phyloP scores from a whole-genome alignment of 2,329 filamentous ascomycete genomes.

The Stagonosporopsis rhizophila region DNA sequence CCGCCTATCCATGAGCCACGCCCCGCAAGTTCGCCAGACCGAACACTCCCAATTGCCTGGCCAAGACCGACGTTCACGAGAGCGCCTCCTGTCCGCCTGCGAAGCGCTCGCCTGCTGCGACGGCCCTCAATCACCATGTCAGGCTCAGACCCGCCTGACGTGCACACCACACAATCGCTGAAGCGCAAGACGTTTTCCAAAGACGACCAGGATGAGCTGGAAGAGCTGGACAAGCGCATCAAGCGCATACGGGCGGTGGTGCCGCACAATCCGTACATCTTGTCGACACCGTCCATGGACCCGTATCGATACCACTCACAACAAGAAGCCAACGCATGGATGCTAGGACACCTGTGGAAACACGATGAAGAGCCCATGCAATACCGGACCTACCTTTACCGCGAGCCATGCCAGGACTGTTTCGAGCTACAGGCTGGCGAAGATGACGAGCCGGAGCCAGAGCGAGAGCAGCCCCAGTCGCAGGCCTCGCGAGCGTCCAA shows the following conservation, averaged over 20 bases:
- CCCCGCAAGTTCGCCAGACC: conserved; percentile 15
- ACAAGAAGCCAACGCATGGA: conserved; percentile 52
- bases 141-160: conserved; percentile 36
- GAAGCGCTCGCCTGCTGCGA: background rate
- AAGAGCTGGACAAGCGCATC: conserved; percentile 50
- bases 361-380: conserved; percentile 65
- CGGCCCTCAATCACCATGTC: conserved; percentile 37
- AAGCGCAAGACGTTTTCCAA: conserved; percentile 38
- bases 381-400: conserved; percentile 68
- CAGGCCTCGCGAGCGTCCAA: conserved; percentile 34
- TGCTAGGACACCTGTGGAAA: conserved; percentile 60
- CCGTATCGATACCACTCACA: conserved; percentile 54
- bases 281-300: conserved; percentile 56
- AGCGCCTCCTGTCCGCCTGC: background rate
- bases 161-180: conserved; percentile 34
- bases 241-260: conserved; percentile 53
- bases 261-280: conserved; percentile 55
- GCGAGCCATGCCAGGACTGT: conserved; percentile 60
- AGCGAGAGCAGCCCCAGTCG: conserved; percentile 49
- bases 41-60: background rate
- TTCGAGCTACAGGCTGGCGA: conserved; percentile 60
- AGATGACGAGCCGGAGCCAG: conserved; percentile 58
- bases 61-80: too few relatives aligned
- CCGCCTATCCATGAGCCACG: conserved; percentile 23
- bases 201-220: conserved; percentile 48